Evolutionary conservation across 2,329 filamentous ascomycete genomes (phyloP), one percentile per base, ranked within the genome.

Genomic region (Claviceps sp.): DNA sequence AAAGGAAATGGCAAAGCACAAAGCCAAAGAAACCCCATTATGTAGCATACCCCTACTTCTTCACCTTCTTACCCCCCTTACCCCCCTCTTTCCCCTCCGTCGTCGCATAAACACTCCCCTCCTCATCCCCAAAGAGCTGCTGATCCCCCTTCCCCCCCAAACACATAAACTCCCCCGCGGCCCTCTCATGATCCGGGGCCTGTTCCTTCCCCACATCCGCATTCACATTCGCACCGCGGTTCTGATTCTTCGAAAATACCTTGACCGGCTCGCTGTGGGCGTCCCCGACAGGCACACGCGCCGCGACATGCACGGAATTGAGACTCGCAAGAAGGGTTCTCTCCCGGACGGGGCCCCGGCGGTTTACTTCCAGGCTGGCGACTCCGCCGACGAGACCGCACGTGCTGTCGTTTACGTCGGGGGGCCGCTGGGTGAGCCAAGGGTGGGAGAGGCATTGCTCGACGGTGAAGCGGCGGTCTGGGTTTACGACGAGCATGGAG

Each of bases 401-500:
- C 16, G 90, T 96, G 68, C 89, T 95, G 70, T 96, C 91, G 55
- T 82, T 83, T 34, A 84, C 74, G 55, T 76, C 82, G 38, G 79
- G 72, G 14, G 65, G 57, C 42, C 70, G 77, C 56, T 81, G 76
- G 0, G 81, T 88, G 51, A 88, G 79, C 93, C 93, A 98, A 0
- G 91, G 89, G 63, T 98, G 93, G 58, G 85, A 74, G 9, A 98
- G 76, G 63, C 93, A 97, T 61, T 95, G 82, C 57, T 97, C 90
- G 55, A 98, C 82, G 0, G 86, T 91, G 66, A 86, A 91, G 48
- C 93, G 82, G 65, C 84, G 80, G 30, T 88, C 81, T 2, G 88
- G 84, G 57, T 96, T 84, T 37, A 96, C 89, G 2, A 87, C 86
- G 49, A 98, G 78, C 93, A 98, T 98, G 43, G 78, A 79, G 66